A percentile compares a stretch with the other conserved stretches of the same genome.
These are phyloP conservation scores for Ophiosphaerella narmari DNA, from an alignment of 2,329 filamentous ascomycete species.

Conservation along the genomic window DNA sequence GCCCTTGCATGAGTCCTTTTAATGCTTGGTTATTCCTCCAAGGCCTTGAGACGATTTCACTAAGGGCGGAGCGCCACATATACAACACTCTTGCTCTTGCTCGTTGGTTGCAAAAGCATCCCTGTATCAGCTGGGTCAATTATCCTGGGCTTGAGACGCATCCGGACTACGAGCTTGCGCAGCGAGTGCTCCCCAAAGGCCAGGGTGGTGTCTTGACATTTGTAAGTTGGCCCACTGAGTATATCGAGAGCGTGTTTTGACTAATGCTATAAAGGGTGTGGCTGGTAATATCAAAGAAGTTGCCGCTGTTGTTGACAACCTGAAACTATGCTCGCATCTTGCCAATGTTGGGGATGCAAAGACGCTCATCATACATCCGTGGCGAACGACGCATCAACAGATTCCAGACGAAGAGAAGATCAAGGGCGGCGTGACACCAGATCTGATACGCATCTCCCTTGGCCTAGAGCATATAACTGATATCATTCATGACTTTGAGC, in stretches of 20 bases:
- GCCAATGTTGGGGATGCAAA: constrained; percentile 39
- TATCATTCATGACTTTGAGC: constrained; percentile 29
- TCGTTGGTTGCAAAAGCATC: constrained; percentile 24
- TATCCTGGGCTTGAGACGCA: constrained; percentile 31
- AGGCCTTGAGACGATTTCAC: constrained; percentile 29
- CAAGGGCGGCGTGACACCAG: constrained; percentile 23
- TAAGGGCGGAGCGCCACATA: constrained; percentile 27
- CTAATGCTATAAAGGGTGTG: constrained; percentile 7
- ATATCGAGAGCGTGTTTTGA: neutral
- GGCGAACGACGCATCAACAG: constrained; percentile 31
- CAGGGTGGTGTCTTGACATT: constrained; percentile 31
- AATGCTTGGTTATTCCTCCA: constrained; percentile 30
- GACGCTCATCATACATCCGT: constrained; percentile 33
- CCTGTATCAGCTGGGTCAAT: constrained; percentile 30
- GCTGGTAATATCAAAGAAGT: constrained; percentile 27
- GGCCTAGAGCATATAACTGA: constrained; percentile 26
- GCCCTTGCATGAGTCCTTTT: constrained; percentile 26
- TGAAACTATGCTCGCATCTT: constrained; percentile 29
- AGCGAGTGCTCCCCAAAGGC: constrained; percentile 24
- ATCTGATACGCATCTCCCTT: constrained; percentile 24
- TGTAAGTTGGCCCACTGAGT: neutral
- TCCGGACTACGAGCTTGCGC: constrained; percentile 22
- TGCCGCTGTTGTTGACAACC: constrained; percentile 26
- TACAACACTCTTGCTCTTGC: constrained; percentile 29
- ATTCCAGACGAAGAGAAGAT: constrained; percentile 30